These are phyloP conservation scores for Avena atlantica DNA, from an alignment of 176 grass and related monocot genomes.

Conservation along the genomic window DNA sequence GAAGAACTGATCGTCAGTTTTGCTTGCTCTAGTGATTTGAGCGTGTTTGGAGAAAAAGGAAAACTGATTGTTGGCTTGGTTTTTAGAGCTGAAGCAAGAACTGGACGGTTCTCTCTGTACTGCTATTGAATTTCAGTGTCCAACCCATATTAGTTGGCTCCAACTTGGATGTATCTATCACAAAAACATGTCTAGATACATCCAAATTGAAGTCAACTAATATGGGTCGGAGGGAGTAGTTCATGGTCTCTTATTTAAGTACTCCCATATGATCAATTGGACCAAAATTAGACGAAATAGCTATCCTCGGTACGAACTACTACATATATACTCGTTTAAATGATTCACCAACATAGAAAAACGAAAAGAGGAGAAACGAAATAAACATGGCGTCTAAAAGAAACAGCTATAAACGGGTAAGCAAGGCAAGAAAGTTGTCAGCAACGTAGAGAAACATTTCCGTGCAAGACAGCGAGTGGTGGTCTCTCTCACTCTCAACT, in stretches of 20 bases:
- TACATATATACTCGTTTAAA: background rate
- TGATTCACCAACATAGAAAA: constrained; percentile 12
- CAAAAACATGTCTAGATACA: too few relatives aligned
- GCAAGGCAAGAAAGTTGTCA: constrained; percentile 42
- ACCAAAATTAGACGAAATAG: background rate
- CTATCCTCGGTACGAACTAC: background rate
- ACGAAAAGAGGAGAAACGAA: constrained; percentile 43
- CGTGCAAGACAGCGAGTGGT: constrained; percentile 16
- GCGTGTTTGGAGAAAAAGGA: too few relatives aligned
- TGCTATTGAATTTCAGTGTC: too few relatives aligned
- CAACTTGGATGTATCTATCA: too few relatives aligned
- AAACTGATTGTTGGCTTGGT: too few relatives aligned
- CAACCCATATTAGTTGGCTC: too few relatives aligned
- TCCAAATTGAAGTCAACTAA: too few relatives aligned
- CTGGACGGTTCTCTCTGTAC: too few relatives aligned
- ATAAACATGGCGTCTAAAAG: constrained; percentile 22
- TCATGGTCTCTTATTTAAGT: background rate
- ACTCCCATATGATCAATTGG: background rate
- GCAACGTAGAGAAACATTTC: constrained; percentile 28
- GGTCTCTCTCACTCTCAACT: background rate
- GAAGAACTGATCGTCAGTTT: too few relatives aligned
- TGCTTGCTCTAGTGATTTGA: too few relatives aligned
- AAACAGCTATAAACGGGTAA: constrained; percentile 53
- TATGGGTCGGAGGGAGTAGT: background rate
- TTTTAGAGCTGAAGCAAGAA: too few relatives aligned